Base-by-base conservation (phyloP, 2,329 filamentous ascomycete genomes). In the Phoma sp. region DNA sequence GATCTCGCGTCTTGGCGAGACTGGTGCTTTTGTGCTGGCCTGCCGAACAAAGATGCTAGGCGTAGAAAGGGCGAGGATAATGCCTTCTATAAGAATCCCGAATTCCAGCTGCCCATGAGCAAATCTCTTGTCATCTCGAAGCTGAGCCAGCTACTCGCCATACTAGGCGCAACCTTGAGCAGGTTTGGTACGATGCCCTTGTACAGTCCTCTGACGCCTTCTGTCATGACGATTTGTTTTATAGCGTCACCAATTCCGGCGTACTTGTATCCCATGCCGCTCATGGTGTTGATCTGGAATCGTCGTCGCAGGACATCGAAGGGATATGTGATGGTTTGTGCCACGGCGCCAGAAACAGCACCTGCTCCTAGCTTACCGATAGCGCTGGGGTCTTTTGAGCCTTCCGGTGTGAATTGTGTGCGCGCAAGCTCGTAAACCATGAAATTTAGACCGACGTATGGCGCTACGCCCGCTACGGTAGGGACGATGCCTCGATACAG, bases 251-350 rank as follows among this genome's bases (percentile, higher is more conserved):
- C 82, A 36, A 99, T 88, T 6, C 88, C 89, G 68, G 90, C 92
- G 80, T 99, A 99, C 73, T 93, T 87, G 77, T 97, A 98, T 43
- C 95, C 95, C 87, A 99, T 93, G 45, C 95, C 95, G 40, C 90
- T 92, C 95, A 99, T 99, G 47, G 95, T 97, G 77, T 99, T 99
- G 79, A 99, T 95, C 73, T 99, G 95, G 75, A 99, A 99, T 43
- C 95, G 86, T 56, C 95, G 87, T 26, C 95, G 90, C 48, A 99
- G 82, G 2, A 99, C 93, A 72, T 96, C 93, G 73, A 99, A 97
- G 57, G 95, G 95, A 77, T 99, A 99, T 70, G 95, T 99, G 83
- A 90, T 96, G 2, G 93, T 98, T 75, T 99, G 95, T 34, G 95
- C 95, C 46, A 99, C 90, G 23, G 92, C 95, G 32, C 95, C 95